These are phyloP conservation scores for Mycothermus thermophilus DNA, from an alignment of 495 filamentous ascomycete species.

Conservation along the genomic window DNA sequence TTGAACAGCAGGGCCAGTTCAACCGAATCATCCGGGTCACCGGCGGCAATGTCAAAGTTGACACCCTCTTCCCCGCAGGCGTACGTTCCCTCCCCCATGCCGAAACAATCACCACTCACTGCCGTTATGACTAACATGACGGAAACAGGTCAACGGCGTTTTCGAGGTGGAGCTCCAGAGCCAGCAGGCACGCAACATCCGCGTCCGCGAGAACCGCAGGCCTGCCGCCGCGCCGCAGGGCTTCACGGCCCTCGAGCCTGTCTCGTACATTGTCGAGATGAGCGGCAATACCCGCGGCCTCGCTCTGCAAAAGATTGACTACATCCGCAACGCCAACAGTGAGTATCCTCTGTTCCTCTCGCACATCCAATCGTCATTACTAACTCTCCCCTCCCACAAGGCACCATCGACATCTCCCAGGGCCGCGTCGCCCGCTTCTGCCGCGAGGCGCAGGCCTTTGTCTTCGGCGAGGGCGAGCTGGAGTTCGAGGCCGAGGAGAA, in stretches of 20 bases:
- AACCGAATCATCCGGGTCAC: constrained; percentile 10
- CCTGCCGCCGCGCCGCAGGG: constrained; percentile 20
- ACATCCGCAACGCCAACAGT: constrained; percentile 21
- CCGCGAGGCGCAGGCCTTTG: constrained; percentile 20
- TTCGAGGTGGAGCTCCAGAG: constrained; percentile 29
- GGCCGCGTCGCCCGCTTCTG: constrained; percentile 21
- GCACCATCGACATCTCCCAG: constrained; percentile 19
- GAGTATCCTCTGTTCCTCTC: not conserved
- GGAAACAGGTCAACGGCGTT: constrained; percentile 13
- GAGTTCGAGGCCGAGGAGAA: constrained; percentile 35
- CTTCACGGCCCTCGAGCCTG: constrained; percentile 22
- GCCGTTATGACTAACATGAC: too few relatives aligned
- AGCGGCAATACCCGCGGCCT: constrained; percentile 16
- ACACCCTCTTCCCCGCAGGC: constrained; percentile 16
- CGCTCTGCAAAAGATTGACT: constrained; percentile 28
- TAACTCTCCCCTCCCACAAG: not conserved
- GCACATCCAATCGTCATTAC: not conserved
- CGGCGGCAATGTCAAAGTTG: constrained; percentile 18
- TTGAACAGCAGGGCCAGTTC: constrained; percentile 16
- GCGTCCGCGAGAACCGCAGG: constrained; percentile 24
- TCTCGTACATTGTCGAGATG: constrained; percentile 22
- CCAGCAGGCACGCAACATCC: constrained; percentile 11
- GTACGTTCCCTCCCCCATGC: constrained; percentile 5
- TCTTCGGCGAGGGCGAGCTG: constrained; percentile 26
- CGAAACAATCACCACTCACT: too few relatives aligned